Percentiles rank a stretch among this genome's conserved stretches.
phyloP scores from a whole-genome alignment of 2,329 filamentous ascomycete genomes.

The Purpureocillium lavendulum region DNA sequence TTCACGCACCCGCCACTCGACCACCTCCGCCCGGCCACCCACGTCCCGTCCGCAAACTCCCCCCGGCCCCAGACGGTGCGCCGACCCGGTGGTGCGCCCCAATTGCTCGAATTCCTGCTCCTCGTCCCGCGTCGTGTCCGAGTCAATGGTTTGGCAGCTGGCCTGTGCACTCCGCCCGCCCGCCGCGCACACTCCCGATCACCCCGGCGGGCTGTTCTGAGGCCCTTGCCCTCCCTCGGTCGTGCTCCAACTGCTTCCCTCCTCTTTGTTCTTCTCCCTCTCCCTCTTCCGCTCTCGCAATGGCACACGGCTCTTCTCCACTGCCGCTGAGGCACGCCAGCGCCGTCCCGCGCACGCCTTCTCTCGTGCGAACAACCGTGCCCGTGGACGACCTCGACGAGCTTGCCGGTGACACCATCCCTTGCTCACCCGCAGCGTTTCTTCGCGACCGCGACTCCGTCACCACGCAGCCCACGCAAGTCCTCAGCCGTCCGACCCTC shows the following conservation, averaged over 20 bases:
- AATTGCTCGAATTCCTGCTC: not conserved
- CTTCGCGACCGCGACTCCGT: constrained; percentile 16
- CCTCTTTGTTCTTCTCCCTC: constrained; percentile 5
- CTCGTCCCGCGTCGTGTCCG: not conserved
- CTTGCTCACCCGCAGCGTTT: constrained; percentile 31
- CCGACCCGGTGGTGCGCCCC: no score
- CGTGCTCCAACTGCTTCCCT: constrained; percentile 5
- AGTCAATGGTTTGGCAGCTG: constrained; percentile 1
- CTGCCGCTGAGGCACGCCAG: constrained; percentile 21
- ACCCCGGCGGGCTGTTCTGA: no score
- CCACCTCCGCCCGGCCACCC: no score
- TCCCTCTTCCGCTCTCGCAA: constrained; percentile 8
- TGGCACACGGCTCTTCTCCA: constrained; percentile 21
- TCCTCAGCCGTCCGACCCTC: constrained; percentile 32
- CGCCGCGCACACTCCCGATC: constrained; percentile 1
- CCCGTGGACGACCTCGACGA: constrained; percentile 33
- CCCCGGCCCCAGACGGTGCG: no score
- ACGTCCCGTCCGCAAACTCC: no score
- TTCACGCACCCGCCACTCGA: no score
- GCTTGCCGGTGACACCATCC: constrained; percentile 35
- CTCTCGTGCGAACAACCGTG: constrained; percentile 13
- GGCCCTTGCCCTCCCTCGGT: no score
- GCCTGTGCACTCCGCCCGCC: constrained; percentile 2
- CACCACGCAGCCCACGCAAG: constrained; percentile 38
- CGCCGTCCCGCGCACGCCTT: constrained; percentile 17